Evolutionary conservation across 495 filamentous ascomycete genomes (phyloP), one percentile per base, ranked within the genome.

Genomic region (Oidiodendron maius): DNA sequence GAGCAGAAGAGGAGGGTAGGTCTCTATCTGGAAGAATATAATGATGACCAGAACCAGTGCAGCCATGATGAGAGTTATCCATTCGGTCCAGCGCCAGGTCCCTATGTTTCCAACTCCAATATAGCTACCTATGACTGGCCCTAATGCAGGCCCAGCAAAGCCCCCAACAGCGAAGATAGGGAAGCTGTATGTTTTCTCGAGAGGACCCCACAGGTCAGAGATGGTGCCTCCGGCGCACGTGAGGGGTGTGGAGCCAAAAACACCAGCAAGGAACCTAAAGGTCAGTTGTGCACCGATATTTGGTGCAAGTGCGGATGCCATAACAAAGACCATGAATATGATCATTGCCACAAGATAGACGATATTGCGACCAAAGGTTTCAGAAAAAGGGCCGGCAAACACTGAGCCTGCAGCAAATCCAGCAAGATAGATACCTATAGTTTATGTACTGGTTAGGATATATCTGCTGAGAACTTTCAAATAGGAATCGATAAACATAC

Each of bases 191-290:
- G 87, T 72, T 16, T 87, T 72, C 44, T 88, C 75, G 40, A 78
- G 66, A 21, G 73, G 80, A 30, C 69, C 61, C 60, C 87, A 95
- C 70, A 93, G 75, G 61, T 95, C 88, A 6, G 86, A 85, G 13
- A 94, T 78, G 0, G 85, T 87, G 1, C 87, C 89, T 23, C 89
- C 89, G 6, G 87, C 86, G 4, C 91, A 84, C 50, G 78, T 84
- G n/a, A 94, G 61, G 51, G 91, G 91, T 9, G 89, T 86, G 36
- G 76, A 80, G 2, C 86, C 87, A 17, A 83, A 77, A 16, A 91
- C 64, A 1, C 89, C 89, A 41, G 80, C 76, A 43, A 91, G 67
- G 54, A 91, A 90, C 1, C 88, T 76, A n/a, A 85, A 64, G 21
- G 89, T 66, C 5, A 75, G 67, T 71, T 89, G 74, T 0, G 85